Evolutionary conservation across 164 flowering plant species (phyloP), one percentile per base, ranked within the genome.

Genomic region (Stephania yunnanensis): DNA sequence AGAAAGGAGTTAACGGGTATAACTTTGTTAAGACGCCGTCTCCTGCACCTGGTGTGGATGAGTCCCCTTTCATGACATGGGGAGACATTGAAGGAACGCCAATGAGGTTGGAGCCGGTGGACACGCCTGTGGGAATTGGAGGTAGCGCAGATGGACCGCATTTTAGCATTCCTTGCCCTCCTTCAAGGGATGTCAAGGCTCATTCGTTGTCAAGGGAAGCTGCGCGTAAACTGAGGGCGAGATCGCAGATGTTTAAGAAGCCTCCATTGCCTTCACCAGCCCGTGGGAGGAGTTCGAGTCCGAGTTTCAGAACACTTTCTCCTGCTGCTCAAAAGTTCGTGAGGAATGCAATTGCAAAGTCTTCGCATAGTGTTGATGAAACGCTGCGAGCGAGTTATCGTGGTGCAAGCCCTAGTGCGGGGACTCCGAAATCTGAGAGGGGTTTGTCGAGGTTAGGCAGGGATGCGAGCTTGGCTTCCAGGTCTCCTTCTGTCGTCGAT

Each of bases 51-150:
- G 98, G 98, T 67, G 93, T 82, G 17, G 95, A 90, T 79, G 98
- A 83, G 73, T 95, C 98, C 1, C 98, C 98, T 1, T 89, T 95
- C 70, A 90, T 95, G 22, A 95, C 98, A 13, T 95, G 98, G 98
- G 98, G 98, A 48, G 99, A 95, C 82, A 93, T 95, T 75, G 98
- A 93, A 81, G 98, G 97, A 71, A 93, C 97, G 0, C 98, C 98
- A 0, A 70, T 95, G 88, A 87, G 98, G 80, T 82, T 95, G 84
- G 98, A 95, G 65, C 69, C 78, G 9, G 97, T 91, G 85, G 98
- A 92, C 17, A 87, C 95, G 2, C 93, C 92, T 0, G 79, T 91
- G 75, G 97, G 85, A 71, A 93, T 91, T 73, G 93, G 93, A 10
- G 95, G 97, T 29, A 86, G 85, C 82, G 92, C 86, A 46, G 87